phyloP scores from a whole-genome alignment of 164 flowering plant species.

The Hamamelis virginiana region DNA sequence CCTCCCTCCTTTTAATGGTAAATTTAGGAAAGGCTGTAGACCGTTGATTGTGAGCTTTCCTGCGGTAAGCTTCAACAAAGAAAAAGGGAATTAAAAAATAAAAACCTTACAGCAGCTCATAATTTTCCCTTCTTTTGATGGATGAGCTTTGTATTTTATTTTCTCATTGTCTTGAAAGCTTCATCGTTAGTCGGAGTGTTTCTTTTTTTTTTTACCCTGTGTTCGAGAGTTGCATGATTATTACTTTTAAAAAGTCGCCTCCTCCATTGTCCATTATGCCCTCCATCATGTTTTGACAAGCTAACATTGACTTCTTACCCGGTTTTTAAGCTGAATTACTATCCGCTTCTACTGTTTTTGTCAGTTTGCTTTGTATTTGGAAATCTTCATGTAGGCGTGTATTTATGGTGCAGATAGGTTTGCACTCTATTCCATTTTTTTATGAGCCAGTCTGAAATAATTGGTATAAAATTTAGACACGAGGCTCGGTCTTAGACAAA shows the following conservation, averaged over 20 bases:
- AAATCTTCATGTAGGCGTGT: neutral
- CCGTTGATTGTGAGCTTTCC: constrained; percentile 41
- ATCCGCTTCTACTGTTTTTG: neutral
- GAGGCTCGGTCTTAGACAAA: constrained; percentile 11
- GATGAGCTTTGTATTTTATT: constrained; percentile 19
- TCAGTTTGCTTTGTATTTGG: neutral
- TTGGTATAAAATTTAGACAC: constrained; percentile 16
- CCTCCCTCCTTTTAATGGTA: constrained; percentile 30
- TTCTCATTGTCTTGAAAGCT: constrained; percentile 36
- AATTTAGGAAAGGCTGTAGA: constrained; percentile 32
- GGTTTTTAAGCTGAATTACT: constrained; percentile 3
- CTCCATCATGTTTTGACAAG: constrained; percentile 18
- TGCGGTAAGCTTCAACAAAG: constrained; percentile 28
- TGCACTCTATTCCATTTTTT: constrained; percentile 20
- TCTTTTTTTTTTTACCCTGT: too few relatives aligned
- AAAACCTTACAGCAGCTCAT: constrained; percentile 28
- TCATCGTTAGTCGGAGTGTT: constrained; percentile 28
- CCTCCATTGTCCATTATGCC: constrained; percentile 2
- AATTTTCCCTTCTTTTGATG: constrained; percentile 36
- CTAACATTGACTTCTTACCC: constrained; percentile 16
- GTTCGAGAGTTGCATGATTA: constrained; percentile 27
- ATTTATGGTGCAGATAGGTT: neutral
- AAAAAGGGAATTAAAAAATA: constrained; percentile 11
- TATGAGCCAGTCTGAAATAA: constrained; percentile 18
- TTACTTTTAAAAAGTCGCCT: constrained; percentile 27